Evolutionary conservation across 352 stramenopile species (phyloP).

Genomic region (Pythium diclinum): DNA sequence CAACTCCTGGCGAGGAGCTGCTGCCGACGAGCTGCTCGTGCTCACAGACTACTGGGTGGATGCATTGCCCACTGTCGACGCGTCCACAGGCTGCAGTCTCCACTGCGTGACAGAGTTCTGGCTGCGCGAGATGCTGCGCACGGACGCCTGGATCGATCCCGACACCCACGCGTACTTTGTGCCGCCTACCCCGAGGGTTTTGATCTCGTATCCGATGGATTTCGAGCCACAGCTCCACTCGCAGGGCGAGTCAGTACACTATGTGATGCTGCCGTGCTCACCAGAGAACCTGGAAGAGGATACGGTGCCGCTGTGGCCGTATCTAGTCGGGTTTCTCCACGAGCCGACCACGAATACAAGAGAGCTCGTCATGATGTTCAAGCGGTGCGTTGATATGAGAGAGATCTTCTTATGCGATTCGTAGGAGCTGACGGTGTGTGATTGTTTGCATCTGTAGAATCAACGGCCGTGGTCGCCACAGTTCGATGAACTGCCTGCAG

Average conservation of each 20-base stretch:
- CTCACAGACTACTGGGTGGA: constrained; percentile 58
- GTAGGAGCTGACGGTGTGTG: not conserved
- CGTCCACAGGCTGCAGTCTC: not conserved
- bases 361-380: constrained; percentile 37
- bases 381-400: constrained; percentile 34
- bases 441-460: constrained; percentile 13
- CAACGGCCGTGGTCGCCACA: not conserved
- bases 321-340: constrained; percentile 44
- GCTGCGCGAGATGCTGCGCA: constrained; percentile 43
- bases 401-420: not conserved
- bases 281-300: constrained; percentile 28
- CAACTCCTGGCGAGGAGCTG: not conserved
- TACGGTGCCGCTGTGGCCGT: constrained; percentile 70
- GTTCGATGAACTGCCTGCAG: constrained; percentile 18
- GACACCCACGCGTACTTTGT: constrained; percentile 45
- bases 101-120: constrained; percentile 52
- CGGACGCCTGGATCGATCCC: constrained; percentile 34
- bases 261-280: constrained; percentile 46
- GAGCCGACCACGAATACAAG: constrained; percentile 37
- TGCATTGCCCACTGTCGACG: constrained; percentile 4
- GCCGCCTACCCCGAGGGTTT: constrained; percentile 27
- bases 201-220: constrained; percentile 42
- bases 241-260: not conserved
- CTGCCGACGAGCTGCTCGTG: constrained; percentile 32
- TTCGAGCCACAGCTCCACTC: constrained; percentile 11